Conservation (phyloP, 306 rosid species). For the Cyamopsis tetragonoloba region DNA sequence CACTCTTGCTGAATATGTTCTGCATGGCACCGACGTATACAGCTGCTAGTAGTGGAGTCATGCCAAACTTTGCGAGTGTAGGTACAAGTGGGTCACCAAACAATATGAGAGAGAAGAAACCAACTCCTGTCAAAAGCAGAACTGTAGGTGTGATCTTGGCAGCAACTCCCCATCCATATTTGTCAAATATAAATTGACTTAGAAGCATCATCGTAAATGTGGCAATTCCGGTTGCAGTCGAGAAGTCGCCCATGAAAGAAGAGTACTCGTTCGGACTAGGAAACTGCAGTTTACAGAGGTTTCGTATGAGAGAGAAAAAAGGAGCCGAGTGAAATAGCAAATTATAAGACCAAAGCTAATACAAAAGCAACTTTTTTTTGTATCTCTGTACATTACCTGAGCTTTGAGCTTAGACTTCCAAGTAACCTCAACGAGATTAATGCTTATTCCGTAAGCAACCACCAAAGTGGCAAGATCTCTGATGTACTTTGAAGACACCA, state of each 20-base stretch:
- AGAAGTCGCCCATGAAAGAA: slow-evolving; percentile 97
- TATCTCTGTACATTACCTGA: slow-evolving; percentile 61
- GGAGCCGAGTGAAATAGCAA: background rate
- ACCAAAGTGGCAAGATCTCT: slow-evolving; percentile 97
- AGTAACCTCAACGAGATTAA: slow-evolving; percentile 93
- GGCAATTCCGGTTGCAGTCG: slow-evolving; percentile 86
- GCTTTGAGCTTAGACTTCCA: slow-evolving; percentile 99
- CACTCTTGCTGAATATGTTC: slow-evolving; percentile 98
- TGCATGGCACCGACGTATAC: slow-evolving; percentile 98
- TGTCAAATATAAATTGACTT: slow-evolving; percentile 76
- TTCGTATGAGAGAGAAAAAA: background rate
- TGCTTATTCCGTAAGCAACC: slow-evolving; percentile 93
- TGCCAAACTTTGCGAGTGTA: slow-evolving; percentile 54
- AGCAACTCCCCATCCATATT: slow-evolving; percentile 96
- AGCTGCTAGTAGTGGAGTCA: slow-evolving; percentile 98
- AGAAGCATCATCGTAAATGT: slow-evolving; percentile 95
- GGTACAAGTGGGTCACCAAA: slow-evolving; percentile 81
- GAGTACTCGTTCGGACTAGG: slow-evolving; percentile 98
- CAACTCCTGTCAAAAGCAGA: slow-evolving; percentile 81
- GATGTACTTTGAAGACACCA: slow-evolving; percentile 86
- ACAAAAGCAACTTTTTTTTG: slow-evolving; percentile 12
- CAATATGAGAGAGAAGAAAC: slow-evolving; percentile 79
- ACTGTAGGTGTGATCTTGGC: slow-evolving; percentile 93
- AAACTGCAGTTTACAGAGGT: slow-evolving; percentile 45
- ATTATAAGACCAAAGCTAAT: slow-evolving; percentile 7